Conservation (phyloP, 1,284 basidiomycete genomes). For the Ustilago loliicola region DNA sequence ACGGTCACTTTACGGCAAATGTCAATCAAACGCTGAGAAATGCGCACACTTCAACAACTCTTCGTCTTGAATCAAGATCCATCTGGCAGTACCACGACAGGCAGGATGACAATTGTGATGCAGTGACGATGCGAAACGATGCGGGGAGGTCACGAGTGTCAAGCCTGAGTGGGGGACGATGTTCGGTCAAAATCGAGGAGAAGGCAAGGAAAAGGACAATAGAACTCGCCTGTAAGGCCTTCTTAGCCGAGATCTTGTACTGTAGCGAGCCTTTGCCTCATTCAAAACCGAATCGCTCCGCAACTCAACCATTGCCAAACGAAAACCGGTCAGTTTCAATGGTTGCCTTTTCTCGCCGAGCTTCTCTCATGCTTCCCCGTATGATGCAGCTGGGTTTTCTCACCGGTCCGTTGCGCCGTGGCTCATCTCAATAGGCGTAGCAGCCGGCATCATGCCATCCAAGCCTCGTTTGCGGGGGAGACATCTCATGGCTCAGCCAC, state of each 20-base stretch:
- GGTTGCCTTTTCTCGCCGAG: background rate
- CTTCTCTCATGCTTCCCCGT: slow-evolving; percentile 7
- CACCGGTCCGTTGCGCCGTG: slow-evolving; percentile 23
- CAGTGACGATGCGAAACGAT: background rate
- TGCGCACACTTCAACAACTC: background rate
- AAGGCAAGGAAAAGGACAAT: background rate
- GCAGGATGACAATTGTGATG: background rate
- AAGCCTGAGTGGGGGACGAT: background rate
- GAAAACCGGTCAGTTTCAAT: background rate
- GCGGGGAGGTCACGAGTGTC: background rate
- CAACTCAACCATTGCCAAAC: background rate
- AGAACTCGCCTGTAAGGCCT: slow-evolving; percentile 3
- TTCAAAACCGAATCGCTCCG: background rate
- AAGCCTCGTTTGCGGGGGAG: background rate
- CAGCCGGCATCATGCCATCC: background rate
- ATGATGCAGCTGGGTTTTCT: slow-evolving; percentile 1
- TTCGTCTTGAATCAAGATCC: too few relatives aligned
- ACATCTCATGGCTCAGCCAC: background rate
- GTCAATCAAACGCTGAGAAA: slow-evolving; percentile 1
- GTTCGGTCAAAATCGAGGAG: background rate
- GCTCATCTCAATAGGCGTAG: background rate
- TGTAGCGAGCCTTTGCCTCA: background rate
- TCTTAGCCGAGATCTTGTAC: background rate
- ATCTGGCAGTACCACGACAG: too few relatives aligned
- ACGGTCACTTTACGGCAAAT: slow-evolving; percentile 25